phyloP scores from a whole-genome alignment of 2,329 filamentous ascomycete genomes.

The Pestalotiopsis sp. region DNA sequence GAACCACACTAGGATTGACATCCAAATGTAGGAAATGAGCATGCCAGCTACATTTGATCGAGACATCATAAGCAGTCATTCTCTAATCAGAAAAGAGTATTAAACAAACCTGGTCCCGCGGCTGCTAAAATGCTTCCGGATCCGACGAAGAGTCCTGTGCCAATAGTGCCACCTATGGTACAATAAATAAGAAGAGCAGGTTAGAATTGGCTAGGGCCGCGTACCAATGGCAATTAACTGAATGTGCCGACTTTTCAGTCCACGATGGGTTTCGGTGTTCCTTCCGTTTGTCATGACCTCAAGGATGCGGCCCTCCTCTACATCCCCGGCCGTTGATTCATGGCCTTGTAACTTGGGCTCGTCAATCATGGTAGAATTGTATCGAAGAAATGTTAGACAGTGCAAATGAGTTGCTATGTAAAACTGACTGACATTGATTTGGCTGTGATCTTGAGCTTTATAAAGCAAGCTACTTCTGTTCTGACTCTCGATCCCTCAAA shows the following conservation, averaged over 20 bases:
- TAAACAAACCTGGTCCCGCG: not conserved
- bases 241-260: not conserved
- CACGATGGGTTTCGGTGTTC: not conserved
- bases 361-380: not conserved
- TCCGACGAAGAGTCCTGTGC: slow-evolving; percentile 47
- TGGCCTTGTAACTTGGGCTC: not conserved
- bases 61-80: not conserved
- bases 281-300: not conserved
- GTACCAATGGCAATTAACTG: not conserved
- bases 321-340: not conserved
- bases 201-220: not conserved
- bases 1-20: not conserved
- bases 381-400: not conserved
- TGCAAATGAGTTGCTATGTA: not conserved
- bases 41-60: not conserved
- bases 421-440: not conserved
- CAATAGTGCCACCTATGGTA: slow-evolving; percentile 19
- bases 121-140: slow-evolving; percentile 21
- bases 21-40: not conserved
- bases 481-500: not conserved
- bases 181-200: not conserved
- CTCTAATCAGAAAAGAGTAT: not conserved
- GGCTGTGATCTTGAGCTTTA: not conserved
- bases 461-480: not conserved
- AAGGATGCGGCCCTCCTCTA: not conserved